Evolutionary conservation across 1,284 basidiomycete genomes (phyloP).

Genomic region (Megacollybia platyphylla): DNA sequence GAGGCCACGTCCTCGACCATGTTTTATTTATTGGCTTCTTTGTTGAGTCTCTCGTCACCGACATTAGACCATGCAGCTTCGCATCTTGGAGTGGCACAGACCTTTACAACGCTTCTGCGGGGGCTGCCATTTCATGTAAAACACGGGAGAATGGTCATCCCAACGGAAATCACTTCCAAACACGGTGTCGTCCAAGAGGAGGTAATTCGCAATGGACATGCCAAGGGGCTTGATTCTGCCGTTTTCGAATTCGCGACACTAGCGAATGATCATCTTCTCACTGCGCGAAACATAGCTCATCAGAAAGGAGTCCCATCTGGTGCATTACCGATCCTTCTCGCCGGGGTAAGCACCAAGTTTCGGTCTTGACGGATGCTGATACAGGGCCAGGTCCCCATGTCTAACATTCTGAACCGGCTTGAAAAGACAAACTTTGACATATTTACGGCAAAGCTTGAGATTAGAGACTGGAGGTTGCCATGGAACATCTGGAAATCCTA

Average conservation of each 20-base stretch:
- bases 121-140: conserved; percentile 67
- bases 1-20: conserved; percentile 74
- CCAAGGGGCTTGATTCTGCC: conserved; percentile 57
- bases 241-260: conserved; percentile 84
- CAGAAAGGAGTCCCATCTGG: conserved; percentile 50
- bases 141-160: conserved; percentile 68
- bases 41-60: conserved; percentile 53
- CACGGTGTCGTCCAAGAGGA: conserved; percentile 81
- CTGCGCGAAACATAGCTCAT: conserved; percentile 70
- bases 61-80: conserved; percentile 70
- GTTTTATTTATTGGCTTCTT: conserved; percentile 67
- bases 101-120: conserved; percentile 62
- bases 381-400: conserved; percentile 53
- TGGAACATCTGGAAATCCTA: conserved; percentile 77
- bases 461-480: conserved; percentile 77
- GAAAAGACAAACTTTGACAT: conserved; percentile 77
- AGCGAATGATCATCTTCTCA: conserved; percentile 85
- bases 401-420: conserved; percentile 60
- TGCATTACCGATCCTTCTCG: conserved; percentile 71
- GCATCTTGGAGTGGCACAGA: conserved; percentile 64
- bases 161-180: conserved; percentile 72
- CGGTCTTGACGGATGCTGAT: conserved; percentile 6
- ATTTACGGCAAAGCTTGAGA: conserved; percentile 60
- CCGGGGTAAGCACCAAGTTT: conserved; percentile 37
- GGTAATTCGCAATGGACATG: conserved; percentile 63